Conservation (phyloP, 2,329 filamentous ascomycete genomes). For the Dothidotthia symphoricarpi region DNA sequence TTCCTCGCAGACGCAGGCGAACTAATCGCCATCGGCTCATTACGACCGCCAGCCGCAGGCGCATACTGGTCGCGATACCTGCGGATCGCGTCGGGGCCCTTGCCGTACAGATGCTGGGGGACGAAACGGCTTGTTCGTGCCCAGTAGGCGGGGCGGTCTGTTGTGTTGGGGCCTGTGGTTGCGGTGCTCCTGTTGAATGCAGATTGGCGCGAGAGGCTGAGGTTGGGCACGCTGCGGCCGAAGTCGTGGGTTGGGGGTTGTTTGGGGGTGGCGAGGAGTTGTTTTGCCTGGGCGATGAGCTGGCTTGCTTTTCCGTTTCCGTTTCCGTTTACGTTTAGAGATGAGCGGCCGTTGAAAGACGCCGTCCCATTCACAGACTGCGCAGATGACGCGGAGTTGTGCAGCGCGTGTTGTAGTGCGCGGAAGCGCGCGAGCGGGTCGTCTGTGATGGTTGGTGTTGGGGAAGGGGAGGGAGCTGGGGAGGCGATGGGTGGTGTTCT, state of each 20-base stretch:
- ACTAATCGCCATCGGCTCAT: conserved; percentile 20
- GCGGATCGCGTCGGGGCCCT: conserved; percentile 32
- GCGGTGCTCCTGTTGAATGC: conserved; percentile 13
- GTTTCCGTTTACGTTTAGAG: conserved; percentile 9
- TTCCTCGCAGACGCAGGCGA: conserved; percentile 2
- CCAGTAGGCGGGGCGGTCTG: conserved; percentile 32
- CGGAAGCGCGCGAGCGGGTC: conserved; percentile 25
- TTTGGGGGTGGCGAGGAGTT: conserved; percentile 10
- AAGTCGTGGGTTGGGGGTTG: conserved; percentile 18
- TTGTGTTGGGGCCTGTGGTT: conserved; percentile 7
- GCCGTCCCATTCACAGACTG: conserved; percentile 7
- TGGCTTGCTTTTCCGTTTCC: conserved; percentile 10
- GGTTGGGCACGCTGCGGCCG: conserved; percentile 28
- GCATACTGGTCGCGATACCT: conserved; percentile 25
- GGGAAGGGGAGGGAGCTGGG: conserved; percentile 11
- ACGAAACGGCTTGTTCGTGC: conserved; percentile 36
- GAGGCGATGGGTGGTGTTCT: conserved; percentile 11
- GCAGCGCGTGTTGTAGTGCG: conserved; percentile 18
- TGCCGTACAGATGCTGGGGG: conserved; percentile 37
- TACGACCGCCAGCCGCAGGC: conserved; percentile 10
- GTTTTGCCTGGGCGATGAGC: conserved; percentile 21
- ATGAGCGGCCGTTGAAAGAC: conserved; percentile 12
- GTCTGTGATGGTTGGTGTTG: conserved; percentile 8
- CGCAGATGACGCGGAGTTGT: conserved; percentile 9
- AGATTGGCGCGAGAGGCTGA: conserved; percentile 13